Base-by-base conservation (phyloP, 2,329 filamentous ascomycete species). In the Xylaria sp. region DNA sequence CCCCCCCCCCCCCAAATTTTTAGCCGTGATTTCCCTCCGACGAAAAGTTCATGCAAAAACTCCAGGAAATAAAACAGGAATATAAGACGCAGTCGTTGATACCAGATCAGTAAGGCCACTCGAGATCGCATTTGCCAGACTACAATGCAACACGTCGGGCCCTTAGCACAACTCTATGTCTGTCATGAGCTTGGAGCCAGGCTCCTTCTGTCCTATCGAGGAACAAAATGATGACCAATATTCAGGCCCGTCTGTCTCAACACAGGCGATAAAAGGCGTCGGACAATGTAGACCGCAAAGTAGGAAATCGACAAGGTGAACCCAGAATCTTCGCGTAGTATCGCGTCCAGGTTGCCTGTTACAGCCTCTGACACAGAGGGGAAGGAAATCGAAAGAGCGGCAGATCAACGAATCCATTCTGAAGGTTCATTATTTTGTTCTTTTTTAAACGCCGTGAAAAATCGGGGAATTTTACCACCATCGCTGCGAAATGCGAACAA, bases 391-490 rank as follows among this genome's bases (percentile, higher is more conserved):
- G 68, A 67, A 72, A 48, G 70, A 65, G 64, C 50, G 68, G 57
- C 50, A 48, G 41, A 67, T 30, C 63, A 72, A 73, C 57, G 32
- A 61, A 43, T 65, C 60, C 50, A 56, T 43, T 39, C 9, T 30
- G 41, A 30, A 45, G 55, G 50, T 56, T 59, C 50, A 62, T 59
- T 36, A 43, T 65, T 70, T 70, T 74, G 65, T 68, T 48, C 74
- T 62, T 61, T 78, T 77, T 76, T 70, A 65, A 78, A 77, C 76
- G 76, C 76, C 76, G 64, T 63, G 69, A 67, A 58, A 72, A 75
- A 67, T 70, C 74, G 71, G 65, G 70, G 70, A 68, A 30, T 45
- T 78, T 78, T 75, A 64, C 76, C 75, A 66, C 76, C 74, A 59
- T 68, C 74, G 75, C 69, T 75, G 62, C 71, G 72, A 72, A 73